Evolutionary conservation across 2,329 filamentous ascomycete species (phyloP).

Genomic region (Metarhizium guizhouense): DNA sequence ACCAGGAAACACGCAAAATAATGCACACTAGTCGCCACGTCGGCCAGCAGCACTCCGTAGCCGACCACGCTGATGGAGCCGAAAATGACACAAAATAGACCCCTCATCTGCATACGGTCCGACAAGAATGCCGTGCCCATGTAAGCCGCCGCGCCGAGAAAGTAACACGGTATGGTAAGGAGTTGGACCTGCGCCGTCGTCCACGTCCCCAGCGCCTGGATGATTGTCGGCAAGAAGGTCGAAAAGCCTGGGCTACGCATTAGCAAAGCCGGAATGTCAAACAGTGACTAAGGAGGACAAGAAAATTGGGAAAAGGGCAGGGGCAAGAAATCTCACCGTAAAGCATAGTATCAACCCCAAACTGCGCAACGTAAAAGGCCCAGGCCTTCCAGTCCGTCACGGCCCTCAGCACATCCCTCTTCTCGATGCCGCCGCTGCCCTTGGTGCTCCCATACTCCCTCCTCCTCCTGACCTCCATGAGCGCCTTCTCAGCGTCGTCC

Average conservation of each 20-base stretch:
- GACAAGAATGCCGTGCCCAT: slow-evolving; percentile 57
- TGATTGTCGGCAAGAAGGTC: slow-evolving; percentile 73
- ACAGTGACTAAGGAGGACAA: background rate
- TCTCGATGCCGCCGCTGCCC: slow-evolving; percentile 37
- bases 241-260: slow-evolving; percentile 46
- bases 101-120: slow-evolving; percentile 58
- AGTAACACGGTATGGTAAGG: slow-evolving; percentile 71
- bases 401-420: slow-evolving; percentile 55
- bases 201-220: slow-evolving; percentile 57
- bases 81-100: slow-evolving; percentile 54
- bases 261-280: background rate
- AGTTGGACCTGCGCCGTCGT: slow-evolving; percentile 59
- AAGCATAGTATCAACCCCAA: slow-evolving; percentile 66
- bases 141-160: slow-evolving; percentile 61
- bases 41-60: slow-evolving; percentile 58
- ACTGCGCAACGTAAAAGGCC: slow-evolving; percentile 60
- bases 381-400: slow-evolving; percentile 71
- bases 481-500: slow-evolving; percentile 50
- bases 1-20: slow-evolving; percentile 73
- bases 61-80: slow-evolving; percentile 55
- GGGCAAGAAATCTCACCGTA: slow-evolving; percentile 37
- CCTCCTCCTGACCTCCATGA: slow-evolving; percentile 38
- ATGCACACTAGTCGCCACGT: slow-evolving; percentile 51
- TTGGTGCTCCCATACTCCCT: slow-evolving; percentile 39
- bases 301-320: background rate